Percentiles rank a stretch among this genome's conserved stretches.
Evolutionary conservation across 2,329 filamentous ascomycete species (phyloP).

Genomic region (Ceratocystis lukuohia): DNA sequence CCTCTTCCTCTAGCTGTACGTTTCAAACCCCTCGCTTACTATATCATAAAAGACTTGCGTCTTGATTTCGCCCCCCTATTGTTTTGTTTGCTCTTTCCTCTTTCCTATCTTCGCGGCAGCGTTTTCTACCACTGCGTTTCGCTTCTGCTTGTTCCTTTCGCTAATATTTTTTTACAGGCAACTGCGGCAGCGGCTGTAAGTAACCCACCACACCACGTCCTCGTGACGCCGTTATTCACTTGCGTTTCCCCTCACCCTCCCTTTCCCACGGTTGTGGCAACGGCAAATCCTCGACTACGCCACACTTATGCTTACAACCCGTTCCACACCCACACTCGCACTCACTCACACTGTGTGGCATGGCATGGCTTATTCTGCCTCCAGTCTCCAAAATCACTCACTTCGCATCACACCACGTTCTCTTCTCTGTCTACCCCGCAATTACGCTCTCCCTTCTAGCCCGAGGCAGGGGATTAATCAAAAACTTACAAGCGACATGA

Average conservation of each 20-base stretch:
- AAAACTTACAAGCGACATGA: background rate
- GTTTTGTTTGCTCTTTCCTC: background rate
- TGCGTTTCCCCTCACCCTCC: background rate
- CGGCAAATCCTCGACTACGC: too few species aligned
- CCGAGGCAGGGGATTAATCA: background rate
- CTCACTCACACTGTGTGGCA: background rate
- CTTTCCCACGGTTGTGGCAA: background rate
- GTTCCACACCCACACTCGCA: too few species aligned
- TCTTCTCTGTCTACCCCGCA: background rate
- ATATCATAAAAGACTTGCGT: background rate
- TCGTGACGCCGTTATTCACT: background rate
- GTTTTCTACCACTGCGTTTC: background rate
- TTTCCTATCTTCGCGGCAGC: background rate
- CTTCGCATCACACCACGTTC: background rate
- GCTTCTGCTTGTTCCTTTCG: background rate
- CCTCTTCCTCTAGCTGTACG: conserved; percentile 14
- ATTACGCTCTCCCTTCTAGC: conserved; percentile 1
- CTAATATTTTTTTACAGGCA: conserved; percentile 12
- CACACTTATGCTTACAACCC: too few species aligned
- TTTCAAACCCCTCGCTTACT: background rate
- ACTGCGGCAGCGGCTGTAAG: conserved; percentile 16
- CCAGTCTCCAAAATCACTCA: background rate
- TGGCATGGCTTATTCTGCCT: background rate
- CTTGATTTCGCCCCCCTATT: background rate
- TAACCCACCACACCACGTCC: background rate